Conservation (phyloP, 2,329 filamentous ascomycete genomes). For the Ceratocystis colombiana region DNA sequence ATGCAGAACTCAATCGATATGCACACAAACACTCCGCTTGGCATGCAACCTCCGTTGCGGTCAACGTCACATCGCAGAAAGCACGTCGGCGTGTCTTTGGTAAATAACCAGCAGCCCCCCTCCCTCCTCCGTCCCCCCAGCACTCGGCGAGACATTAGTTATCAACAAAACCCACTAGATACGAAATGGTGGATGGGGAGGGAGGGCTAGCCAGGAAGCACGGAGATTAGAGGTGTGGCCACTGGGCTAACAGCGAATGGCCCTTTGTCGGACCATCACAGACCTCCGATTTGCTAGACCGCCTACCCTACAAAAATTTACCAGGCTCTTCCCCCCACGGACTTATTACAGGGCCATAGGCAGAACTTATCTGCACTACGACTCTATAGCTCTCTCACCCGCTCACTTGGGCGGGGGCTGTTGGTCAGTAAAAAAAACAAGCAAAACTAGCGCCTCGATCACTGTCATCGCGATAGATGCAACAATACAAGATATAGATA, state of each 20-base stretch:
- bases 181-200: not conserved
- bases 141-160: not conserved
- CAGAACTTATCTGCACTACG: not conserved
- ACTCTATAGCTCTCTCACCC: not conserved
- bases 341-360: not conserved
- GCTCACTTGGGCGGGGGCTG: too few relatives aligned
- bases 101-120: not conserved
- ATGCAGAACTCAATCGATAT: not conserved
- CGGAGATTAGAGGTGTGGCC: slow-evolving; percentile 1
- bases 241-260: not conserved
- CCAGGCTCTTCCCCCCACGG: not conserved
- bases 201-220: not conserved
- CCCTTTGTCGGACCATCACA: not conserved
- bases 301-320: not conserved
- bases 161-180: not conserved
- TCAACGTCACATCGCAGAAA: slow-evolving; percentile 9
- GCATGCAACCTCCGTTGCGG: slow-evolving; percentile 5
- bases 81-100: slow-evolving; percentile 1
- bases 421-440: not conserved
- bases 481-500: too few relatives aligned
- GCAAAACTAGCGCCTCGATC: not conserved
- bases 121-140: not conserved
- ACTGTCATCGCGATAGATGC: not conserved
- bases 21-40: slow-evolving; percentile 8
- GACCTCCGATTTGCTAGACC: not conserved